A percentile compares a stretch with the other conserved stretches of the same genome.
These are phyloP conservation scores for Thelonectria rubi DNA, from an alignment of 2,329 filamentous ascomycete genomes.

Conservation along the genomic window DNA sequence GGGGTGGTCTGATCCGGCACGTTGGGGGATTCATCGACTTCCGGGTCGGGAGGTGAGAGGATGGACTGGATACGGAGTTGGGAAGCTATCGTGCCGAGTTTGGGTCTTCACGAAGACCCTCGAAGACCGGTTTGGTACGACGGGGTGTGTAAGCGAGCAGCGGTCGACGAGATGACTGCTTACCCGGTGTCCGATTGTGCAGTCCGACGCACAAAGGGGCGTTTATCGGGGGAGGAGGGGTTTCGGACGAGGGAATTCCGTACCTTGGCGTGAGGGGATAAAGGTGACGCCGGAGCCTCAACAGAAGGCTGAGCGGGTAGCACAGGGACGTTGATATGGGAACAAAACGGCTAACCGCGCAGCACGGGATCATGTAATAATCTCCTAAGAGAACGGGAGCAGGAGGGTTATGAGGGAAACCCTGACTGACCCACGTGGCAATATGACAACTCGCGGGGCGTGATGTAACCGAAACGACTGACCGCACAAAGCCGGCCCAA, in stretches of 20 bases:
- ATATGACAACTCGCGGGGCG: slow-evolving; percentile 25
- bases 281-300: not conserved
- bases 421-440: slow-evolving; percentile 25
- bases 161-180: slow-evolving; percentile 12
- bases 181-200: not conserved
- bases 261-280: slow-evolving; percentile 14
- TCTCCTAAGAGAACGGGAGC: slow-evolving; percentile 13
- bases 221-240: not conserved
- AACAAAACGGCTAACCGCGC: slow-evolving; percentile 12
- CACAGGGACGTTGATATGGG: slow-evolving; percentile 10
- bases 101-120: slow-evolving; percentile 45
- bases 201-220: not conserved
- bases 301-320: slow-evolving; percentile 1
- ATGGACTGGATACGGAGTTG: slow-evolving; percentile 62
- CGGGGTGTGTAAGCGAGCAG: slow-evolving; percentile 2
- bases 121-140: not conserved
- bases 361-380: slow-evolving; percentile 20
- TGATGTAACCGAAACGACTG: slow-evolving; percentile 26
- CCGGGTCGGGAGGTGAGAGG: slow-evolving; percentile 56
- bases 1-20: slow-evolving; percentile 25
- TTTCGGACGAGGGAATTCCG: slow-evolving; percentile 9
- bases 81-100: slow-evolving; percentile 59
- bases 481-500: slow-evolving; percentile 16
- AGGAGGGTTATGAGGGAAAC: slow-evolving; percentile 15
- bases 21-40: slow-evolving; percentile 49